A percentile compares a stretch with the other conserved stretches of the same genome.
phyloP scores from a whole-genome alignment of 495 filamentous ascomycete genomes.

The Xylaria nigripes region DNA sequence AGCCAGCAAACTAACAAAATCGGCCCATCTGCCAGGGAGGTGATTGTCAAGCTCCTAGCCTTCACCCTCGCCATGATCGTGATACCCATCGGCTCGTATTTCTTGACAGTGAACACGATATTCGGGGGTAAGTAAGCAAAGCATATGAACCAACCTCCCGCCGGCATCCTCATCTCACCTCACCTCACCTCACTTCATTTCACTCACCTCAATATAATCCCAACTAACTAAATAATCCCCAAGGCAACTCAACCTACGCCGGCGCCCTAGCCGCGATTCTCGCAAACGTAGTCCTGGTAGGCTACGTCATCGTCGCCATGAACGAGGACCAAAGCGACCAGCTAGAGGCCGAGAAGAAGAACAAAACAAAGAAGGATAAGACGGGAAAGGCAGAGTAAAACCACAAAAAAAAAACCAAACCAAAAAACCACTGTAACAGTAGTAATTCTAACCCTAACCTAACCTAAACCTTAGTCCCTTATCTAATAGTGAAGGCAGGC shows the following conservation, averaged over 20 bases:
- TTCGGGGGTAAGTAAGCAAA: conserved; percentile 59
- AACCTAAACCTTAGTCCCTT: too few relatives aligned
- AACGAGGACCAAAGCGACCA: conserved; percentile 70
- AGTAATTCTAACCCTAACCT: too few relatives aligned
- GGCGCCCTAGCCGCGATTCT: conserved; percentile 77
- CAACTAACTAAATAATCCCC: conserved; percentile 1
- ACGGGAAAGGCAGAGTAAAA: not conserved
- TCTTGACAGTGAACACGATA: conserved; percentile 62
- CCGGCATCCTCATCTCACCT: not conserved
- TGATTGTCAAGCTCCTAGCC: conserved; percentile 80
- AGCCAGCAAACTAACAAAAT: not conserved
- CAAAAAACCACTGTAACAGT: too few relatives aligned
- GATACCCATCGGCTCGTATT: conserved; percentile 79
- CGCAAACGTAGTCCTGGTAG: conserved; percentile 85
- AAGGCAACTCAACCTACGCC: conserved; percentile 76
- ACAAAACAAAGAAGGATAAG: conserved; percentile 17
- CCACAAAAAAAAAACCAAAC: not conserved
- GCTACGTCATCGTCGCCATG: conserved; percentile 87
- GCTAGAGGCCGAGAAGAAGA: conserved; percentile 22
- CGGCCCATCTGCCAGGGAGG: conserved; percentile 45
- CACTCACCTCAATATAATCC: not conserved
- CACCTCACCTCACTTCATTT: not conserved
- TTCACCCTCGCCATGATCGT: conserved; percentile 90
- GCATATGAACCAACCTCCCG: not conserved
- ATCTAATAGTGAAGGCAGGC: too few relatives aligned